Percentiles rank a stretch among this genome's conserved stretches.
phyloP scores from a whole-genome alignment of 202 grass and related monocot species.

The Digitaria exilis region DNA sequence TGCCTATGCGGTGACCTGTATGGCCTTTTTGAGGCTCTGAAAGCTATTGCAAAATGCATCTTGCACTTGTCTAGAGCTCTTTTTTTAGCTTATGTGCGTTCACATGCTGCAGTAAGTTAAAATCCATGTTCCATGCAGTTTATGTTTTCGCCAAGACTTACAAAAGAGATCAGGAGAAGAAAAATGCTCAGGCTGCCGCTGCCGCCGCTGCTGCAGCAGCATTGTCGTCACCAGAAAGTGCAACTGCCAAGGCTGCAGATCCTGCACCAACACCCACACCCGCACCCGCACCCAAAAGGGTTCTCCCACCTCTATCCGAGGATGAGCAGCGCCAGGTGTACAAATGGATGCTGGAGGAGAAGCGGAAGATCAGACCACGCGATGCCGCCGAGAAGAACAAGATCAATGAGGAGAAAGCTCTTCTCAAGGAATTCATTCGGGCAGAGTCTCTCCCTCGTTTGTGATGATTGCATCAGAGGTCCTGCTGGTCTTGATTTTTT shows the following conservation, averaged over 20 bases:
- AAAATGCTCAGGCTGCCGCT: constrained; percentile 38
- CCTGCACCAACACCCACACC: constrained; percentile 40
- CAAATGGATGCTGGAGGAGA: constrained; percentile 95
- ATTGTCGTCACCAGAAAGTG: constrained; percentile 31
- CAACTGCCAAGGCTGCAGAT: constrained; percentile 40
- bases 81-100: constrained; percentile 4
- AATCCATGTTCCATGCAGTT: constrained; percentile 55
- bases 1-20: not conserved
- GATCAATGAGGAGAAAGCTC: constrained; percentile 84
- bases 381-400: constrained; percentile 68
- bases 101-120: constrained; percentile 19
- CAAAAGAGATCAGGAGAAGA: constrained; percentile 59
- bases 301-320: constrained; percentile 65
- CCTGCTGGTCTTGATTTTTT: constrained; percentile 15
- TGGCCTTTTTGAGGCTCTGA: not conserved
- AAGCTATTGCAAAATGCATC: constrained; percentile 8
- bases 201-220: constrained; percentile 30
- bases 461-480: constrained; percentile 32
- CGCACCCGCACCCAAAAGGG: constrained; percentile 31
- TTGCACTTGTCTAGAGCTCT: constrained; percentile 7
- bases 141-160: constrained; percentile 83
- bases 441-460: constrained; percentile 58
- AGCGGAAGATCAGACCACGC: constrained; percentile 71
- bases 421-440: constrained; percentile 83
- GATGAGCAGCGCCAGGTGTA: constrained; percentile 78